Conservation (phyloP, 805 yeast species). For the Saccharomycopsis capsularis region DNA sequence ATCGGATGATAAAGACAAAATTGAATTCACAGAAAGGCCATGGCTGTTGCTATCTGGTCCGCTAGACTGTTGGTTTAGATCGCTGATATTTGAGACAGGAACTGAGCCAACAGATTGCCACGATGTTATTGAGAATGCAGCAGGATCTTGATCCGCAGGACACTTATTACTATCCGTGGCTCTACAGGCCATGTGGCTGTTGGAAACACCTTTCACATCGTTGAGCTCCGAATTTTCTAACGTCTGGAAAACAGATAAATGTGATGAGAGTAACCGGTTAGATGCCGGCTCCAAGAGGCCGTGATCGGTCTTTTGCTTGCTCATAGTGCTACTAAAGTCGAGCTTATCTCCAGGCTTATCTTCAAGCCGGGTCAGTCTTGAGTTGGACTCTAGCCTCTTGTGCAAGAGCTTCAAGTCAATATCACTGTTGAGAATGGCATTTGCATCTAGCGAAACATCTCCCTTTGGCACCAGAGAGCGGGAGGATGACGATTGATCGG, state of each 20-base stretch:
- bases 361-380: neutral
- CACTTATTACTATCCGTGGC: neutral
- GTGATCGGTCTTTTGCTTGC: neutral
- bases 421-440: slow-evolving; percentile 1
- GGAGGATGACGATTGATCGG: neutral
- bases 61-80: slow-evolving; percentile 2
- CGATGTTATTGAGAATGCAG: slow-evolving; percentile 18
- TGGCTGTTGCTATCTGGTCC: slow-evolving; percentile 11
- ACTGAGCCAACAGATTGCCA: slow-evolving; percentile 20
- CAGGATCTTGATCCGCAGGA: neutral
- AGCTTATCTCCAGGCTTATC: too few relatives aligned
- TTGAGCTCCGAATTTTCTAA: slow-evolving; percentile 20
- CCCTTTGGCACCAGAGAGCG: neutral
- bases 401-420: slow-evolving; percentile 6
- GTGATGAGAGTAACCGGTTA: slow-evolving; percentile 17
- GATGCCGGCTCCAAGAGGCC: neutral
- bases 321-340: neutral
- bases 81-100: neutral
- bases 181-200: neutral
- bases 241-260: slow-evolving; percentile 18
- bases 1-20: slow-evolving; percentile 19
- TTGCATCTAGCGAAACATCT: neutral
- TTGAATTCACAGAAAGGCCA: slow-evolving; percentile 14
- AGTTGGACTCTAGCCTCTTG: slow-evolving; percentile 1
- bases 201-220: neutral